phyloP scores from a whole-genome alignment of 768 basidiomycete species.

The Mycena kentingensis region DNA sequence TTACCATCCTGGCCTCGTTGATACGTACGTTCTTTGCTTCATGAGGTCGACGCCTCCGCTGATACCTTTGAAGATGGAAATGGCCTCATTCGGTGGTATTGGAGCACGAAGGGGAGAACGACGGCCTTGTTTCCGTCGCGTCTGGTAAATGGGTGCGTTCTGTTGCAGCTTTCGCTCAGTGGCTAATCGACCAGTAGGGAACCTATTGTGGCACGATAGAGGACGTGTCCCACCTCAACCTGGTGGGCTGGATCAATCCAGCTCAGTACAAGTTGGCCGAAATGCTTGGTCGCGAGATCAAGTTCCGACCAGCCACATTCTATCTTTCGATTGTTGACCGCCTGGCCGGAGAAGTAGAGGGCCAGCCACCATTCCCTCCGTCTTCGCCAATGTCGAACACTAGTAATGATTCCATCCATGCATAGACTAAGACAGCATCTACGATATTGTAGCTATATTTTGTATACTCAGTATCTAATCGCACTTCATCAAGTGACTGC shows the following conservation, averaged over 20 bases:
- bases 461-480: neutral
- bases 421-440: neutral
- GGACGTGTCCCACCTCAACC: constrained; percentile 89
- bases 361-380: constrained; percentile 37
- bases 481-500: constrained; percentile 3
- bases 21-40: constrained; percentile 58
- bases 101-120: constrained; percentile 89
- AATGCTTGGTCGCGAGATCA: constrained; percentile 85
- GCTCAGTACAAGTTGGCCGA: constrained; percentile 88
- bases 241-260: constrained; percentile 92
- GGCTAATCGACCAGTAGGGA: constrained; percentile 50
- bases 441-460: constrained; percentile 1
- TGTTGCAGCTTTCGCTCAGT: neutral
- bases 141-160: constrained; percentile 78
- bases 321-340: constrained; percentile 83
- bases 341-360: constrained; percentile 77
- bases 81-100: constrained; percentile 81
- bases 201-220: constrained; percentile 92
- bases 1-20: constrained; percentile 86
- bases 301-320: constrained; percentile 90
- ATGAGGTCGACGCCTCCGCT: neutral
- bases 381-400: no score
- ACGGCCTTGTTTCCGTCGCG: constrained; percentile 87
- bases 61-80: constrained; percentile 30
- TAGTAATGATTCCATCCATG: neutral